These are phyloP conservation scores for Pilatotrama ljubarskyi DNA, from an alignment of 768 basidiomycete species.

Conservation along the genomic window DNA sequence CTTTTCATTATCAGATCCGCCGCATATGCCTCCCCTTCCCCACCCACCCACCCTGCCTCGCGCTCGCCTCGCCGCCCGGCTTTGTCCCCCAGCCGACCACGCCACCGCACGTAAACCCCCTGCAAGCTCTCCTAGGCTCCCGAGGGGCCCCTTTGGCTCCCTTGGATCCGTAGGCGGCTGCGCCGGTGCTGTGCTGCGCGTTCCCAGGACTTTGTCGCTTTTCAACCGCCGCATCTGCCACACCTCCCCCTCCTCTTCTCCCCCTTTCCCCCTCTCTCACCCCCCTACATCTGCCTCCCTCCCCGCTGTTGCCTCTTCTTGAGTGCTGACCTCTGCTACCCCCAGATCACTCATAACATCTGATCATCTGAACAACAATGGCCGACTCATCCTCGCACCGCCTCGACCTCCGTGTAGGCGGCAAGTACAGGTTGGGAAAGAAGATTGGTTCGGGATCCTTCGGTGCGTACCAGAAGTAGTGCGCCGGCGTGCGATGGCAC, in stretches of 20 bases:
- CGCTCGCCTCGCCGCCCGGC: slow-evolving; percentile 17
- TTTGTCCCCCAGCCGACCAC: slow-evolving; percentile 4
- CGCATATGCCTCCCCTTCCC: slow-evolving; percentile 11
- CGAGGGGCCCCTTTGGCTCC: background rate
- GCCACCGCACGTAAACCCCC: slow-evolving; percentile 22
- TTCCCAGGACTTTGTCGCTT: slow-evolving; percentile 20
- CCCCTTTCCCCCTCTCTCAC: slow-evolving; percentile 15
- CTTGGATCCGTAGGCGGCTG: slow-evolving; percentile 12
- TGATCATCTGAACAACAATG: slow-evolving; percentile 44
- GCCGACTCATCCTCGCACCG: slow-evolving; percentile 70
- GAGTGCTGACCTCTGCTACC: background rate
- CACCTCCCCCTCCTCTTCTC: slow-evolving; percentile 5
- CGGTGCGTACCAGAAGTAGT: slow-evolving; percentile 55
- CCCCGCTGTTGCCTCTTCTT: background rate
- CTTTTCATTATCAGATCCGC: slow-evolving; percentile 5
- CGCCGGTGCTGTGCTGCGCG: slow-evolving; percentile 20
- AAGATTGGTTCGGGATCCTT: slow-evolving; percentile 99
- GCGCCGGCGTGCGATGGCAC: background rate
- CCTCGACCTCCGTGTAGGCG: slow-evolving; percentile 87
- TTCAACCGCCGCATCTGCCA: slow-evolving; percentile 1
- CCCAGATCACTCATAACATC: background rate
- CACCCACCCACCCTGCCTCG: slow-evolving; percentile 16
- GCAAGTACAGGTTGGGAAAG: slow-evolving; percentile 97
- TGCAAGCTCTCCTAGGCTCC: background rate
- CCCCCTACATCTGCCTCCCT: slow-evolving; percentile 18